These are phyloP conservation scores for Aspergillus sojae DNA, from an alignment of 2,329 filamentous ascomycete genomes.

Conservation along the genomic window DNA sequence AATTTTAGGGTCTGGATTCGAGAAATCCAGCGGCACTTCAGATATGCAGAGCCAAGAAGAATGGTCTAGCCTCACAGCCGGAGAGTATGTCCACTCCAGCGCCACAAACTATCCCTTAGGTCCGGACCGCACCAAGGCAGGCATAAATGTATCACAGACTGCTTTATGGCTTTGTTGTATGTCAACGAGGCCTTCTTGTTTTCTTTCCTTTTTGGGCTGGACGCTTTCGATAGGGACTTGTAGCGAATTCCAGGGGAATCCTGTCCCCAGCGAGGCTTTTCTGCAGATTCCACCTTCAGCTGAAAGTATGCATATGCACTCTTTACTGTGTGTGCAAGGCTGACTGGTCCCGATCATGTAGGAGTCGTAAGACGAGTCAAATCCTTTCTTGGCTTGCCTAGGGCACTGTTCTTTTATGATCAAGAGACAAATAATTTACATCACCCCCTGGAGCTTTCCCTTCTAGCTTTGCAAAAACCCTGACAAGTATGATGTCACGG, in stretches of 20 bases:
- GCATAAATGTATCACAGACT: neutral
- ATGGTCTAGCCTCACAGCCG: slow-evolving; percentile 2
- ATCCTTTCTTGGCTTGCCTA: neutral
- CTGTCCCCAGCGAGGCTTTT: no score
- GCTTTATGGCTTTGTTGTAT: neutral
- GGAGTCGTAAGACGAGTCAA: slow-evolving; percentile 2
- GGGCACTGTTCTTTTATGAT: neutral
- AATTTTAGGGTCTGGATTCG: neutral
- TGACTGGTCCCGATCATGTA: neutral
- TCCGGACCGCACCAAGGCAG: neutral
- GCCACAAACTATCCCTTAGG: slow-evolving; percentile 4
- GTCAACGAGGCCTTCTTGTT: neutral
- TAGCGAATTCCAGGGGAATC: slow-evolving; percentile 1
- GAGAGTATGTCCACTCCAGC: neutral
- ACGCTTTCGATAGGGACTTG: neutral
- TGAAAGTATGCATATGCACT: neutral
- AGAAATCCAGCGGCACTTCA: neutral
- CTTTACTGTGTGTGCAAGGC: neutral
- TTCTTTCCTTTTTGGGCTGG: neutral
- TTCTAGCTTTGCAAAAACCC: neutral
- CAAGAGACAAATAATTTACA: neutral
- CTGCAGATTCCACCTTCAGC: neutral
- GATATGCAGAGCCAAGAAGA: neutral
- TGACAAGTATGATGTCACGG: slow-evolving; percentile 1
- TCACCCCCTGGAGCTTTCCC: neutral